Evolutionary conservation across 2,329 filamentous ascomycete genomes (phyloP).

Genomic region (Alternaria sp.): DNA sequence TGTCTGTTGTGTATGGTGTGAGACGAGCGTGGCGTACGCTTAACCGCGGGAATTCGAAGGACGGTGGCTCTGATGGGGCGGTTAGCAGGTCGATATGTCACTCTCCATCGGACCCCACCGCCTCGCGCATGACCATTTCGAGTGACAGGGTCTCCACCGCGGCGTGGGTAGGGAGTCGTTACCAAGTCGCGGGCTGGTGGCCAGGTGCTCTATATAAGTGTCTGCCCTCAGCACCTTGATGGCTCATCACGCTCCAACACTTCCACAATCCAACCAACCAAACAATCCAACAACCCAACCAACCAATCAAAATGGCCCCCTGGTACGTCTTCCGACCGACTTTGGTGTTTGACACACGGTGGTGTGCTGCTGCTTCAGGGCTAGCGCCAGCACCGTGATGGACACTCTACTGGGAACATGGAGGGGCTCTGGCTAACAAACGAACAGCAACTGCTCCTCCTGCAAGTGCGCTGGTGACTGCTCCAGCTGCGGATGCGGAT

Average conservation of each 20-base stretch:
- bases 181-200: not conserved
- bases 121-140: conserved; percentile 9
- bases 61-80: not conserved
- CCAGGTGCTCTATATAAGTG: conserved; percentile 22
- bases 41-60: not conserved
- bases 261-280: conserved; percentile 6
- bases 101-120: conserved; percentile 2
- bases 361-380: not conserved
- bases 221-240: conserved; percentile 31
- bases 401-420: conserved; percentile 7
- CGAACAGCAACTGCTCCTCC: conserved; percentile 31
- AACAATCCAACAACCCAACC: conserved; percentile 7
- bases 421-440: conserved; percentile 7
- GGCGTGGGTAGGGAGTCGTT: not conserved
- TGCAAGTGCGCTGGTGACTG: conserved; percentile 44
- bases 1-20: not conserved
- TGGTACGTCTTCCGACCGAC: conserved; percentile 23
- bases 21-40: not conserved
- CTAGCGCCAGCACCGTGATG: conserved; percentile 28
- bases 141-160: not conserved
- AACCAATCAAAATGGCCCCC: conserved; percentile 28
- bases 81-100: conserved; percentile 11
- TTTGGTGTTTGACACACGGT: not conserved
- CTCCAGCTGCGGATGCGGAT: conserved; percentile 39
- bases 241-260: conserved; percentile 17